Evolutionary conservation across 768 basidiomycete genomes (phyloP).

Genomic region (Hypsizygus marmoreus): DNA sequence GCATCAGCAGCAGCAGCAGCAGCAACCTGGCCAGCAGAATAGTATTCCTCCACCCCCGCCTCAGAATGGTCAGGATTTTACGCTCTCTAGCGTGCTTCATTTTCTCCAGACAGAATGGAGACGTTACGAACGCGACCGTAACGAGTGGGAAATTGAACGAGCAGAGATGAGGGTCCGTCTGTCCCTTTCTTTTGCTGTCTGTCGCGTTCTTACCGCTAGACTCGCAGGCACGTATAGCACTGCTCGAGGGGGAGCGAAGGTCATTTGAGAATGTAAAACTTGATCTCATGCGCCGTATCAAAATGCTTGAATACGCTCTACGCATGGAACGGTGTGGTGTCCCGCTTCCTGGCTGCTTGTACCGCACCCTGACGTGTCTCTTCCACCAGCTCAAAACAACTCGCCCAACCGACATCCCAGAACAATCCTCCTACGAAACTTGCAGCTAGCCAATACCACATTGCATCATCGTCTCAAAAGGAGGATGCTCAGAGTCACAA

Average conservation of each 20-base stretch:
- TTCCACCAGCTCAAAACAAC: slow-evolving; percentile 72
- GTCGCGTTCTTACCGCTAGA: slow-evolving; percentile 29
- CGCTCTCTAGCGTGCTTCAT: slow-evolving; percentile 91
- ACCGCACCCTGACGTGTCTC: slow-evolving; percentile 37
- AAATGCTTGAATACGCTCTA: slow-evolving; percentile 98
- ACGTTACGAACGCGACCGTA: slow-evolving; percentile 95
- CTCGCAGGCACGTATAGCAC: slow-evolving; percentile 88
- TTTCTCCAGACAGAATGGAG: slow-evolving; percentile 99
- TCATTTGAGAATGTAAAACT: slow-evolving; percentile 97
- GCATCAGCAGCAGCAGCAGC: slow-evolving; percentile 53
- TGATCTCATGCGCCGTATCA: slow-evolving; percentile 94
- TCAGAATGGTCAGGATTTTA: slow-evolving; percentile 90
- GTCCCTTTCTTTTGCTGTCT: slow-evolving; percentile 19
- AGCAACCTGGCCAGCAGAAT: slow-evolving; percentile 48
- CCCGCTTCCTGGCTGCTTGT: slow-evolving; percentile 14
- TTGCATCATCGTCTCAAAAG: slow-evolving; percentile 54
- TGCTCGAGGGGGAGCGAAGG: slow-evolving; percentile 94
- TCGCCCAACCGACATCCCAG: slow-evolving; percentile 58
- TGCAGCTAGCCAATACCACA: slow-evolving; percentile 58
- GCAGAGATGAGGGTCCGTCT: slow-evolving; percentile 95
- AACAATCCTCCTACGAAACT: slow-evolving; percentile 69
- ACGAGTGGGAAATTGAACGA: slow-evolving; percentile 99
- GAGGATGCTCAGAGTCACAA: slow-evolving; percentile 76
- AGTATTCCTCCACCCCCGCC: slow-evolving; percentile 74
- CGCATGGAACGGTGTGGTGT: slow-evolving; percentile 86